A percentile compares a stretch with the other conserved stretches of the same genome.
Evolutionary conservation across 345 rosid genomes (phyloP).

Genomic region (Mangifera indica): DNA sequence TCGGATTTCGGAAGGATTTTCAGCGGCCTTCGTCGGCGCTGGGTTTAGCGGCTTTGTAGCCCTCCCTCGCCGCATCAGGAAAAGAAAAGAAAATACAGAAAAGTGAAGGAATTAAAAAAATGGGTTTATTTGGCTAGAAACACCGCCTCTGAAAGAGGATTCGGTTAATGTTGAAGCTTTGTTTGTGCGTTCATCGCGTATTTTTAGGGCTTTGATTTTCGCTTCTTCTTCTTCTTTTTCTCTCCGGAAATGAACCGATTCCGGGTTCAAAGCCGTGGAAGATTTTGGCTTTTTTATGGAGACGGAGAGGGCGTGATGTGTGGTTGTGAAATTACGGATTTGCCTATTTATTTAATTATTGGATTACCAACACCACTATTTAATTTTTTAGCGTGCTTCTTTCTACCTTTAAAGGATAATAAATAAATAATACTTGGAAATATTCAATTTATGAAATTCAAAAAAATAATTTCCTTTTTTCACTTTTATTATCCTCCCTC

Average conservation of each 20-base stretch:
- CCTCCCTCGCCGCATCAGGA: conserved; percentile 25
- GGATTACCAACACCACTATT: background rate
- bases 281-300: background rate
- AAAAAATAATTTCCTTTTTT: no score
- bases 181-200: background rate
- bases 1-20: conserved; percentile 8
- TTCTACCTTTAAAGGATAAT: no score
- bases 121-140: background rate
- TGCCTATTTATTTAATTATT: background rate
- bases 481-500: no score
- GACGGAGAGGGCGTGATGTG: background rate
- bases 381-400: background rate
- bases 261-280: background rate
- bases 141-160: background rate
- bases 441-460: no score
- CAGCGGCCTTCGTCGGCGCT: background rate
- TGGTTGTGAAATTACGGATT: background rate
- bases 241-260: background rate
- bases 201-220: background rate
- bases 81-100: background rate
- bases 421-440: no score
- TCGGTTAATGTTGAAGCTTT: background rate
- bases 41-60: conserved; percentile 6
- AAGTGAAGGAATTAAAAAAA: background rate
- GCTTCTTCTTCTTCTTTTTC: background rate